Conservation (phyloP, 768 basidiomycete species). For the Boletus pseudopeckii region DNA sequence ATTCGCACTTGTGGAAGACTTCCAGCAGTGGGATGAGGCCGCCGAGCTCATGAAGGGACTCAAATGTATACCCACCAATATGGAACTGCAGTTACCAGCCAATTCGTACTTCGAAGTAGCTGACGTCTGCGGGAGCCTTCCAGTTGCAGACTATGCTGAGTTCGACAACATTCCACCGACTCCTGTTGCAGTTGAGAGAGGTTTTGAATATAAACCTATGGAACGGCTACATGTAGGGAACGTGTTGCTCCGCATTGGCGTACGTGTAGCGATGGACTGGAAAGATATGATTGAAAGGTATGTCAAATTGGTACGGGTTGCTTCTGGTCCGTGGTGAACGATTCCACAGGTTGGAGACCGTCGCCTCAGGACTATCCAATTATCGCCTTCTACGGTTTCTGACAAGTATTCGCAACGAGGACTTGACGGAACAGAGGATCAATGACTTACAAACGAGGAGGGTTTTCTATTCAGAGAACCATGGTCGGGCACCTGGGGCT, state of each 20-base stretch:
- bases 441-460: not conserved
- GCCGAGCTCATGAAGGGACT: conserved; percentile 44
- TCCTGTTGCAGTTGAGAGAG: not conserved
- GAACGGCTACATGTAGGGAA: not conserved
- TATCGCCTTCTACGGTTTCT: conserved; percentile 37
- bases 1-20: conserved; percentile 67
- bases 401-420: conserved; percentile 54
- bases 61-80: conserved; percentile 69
- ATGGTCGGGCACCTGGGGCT: conserved; percentile 1
- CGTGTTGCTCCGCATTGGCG: not conserved
- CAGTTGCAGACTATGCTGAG: not conserved
- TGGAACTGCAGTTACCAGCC: conserved; percentile 65
- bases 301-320: conserved; percentile 44
- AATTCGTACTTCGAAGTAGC: conserved; percentile 82
- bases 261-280: conserved; percentile 37
- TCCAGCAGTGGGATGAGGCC: conserved; percentile 54
- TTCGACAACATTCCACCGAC: not conserved
- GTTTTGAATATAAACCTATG: not conserved
- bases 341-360: conserved; percentile 5
- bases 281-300: conserved; percentile 3
- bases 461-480: conserved; percentile 9
- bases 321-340: conserved; percentile 5
- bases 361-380: conserved; percentile 13
- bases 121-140: conserved; percentile 56
- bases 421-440: not conserved